Evolutionary conservation across 805 yeast genomes (phyloP), one percentile per base, ranked within the genome.

Genomic region (Sugiyamaella smithiae): DNA sequence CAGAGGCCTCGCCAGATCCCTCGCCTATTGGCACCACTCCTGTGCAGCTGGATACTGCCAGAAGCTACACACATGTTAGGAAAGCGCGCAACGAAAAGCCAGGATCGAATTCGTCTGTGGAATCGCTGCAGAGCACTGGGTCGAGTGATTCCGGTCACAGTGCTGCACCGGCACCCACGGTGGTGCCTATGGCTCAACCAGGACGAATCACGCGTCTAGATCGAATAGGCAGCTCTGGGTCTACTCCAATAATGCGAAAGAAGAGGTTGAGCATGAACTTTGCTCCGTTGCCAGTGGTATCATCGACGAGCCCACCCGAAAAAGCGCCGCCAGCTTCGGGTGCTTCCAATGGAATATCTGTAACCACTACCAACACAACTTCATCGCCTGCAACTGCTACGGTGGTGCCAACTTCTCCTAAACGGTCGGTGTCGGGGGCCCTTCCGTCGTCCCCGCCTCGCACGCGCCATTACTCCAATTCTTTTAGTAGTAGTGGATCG

Each of bases 211-310:
- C 22, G 38, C 38, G 38, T 16, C 4, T 35, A 19, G 38, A 35
- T 4, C 38, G 38, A 14, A 19, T 35, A 5, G 22, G 12, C 16
- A 35, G 20, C 22, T 16, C 38, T 16, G 22, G 22, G 22, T 16
- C 48, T 3, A 46, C 45, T 6, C 50, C 45, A 11, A 46, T 46
- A 7, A 35, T 32, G 4, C 43, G 43, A 6, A 35, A 51, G 24
- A 53, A 53, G 35, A 46, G 57, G 5, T 22, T 52, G 24, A 52
- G 56, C 35, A 48, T 53, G 50, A 53, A 48, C 41, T 51, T 53
- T 32, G 51, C 54, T 1, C 23, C 52, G 4, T 41, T 49, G 26
- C 55, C 55, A 8, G 57, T 53, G 25, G 42, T 51, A 14, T 42
- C 53, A 3, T 26, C 54, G 20, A 20, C 52, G 5, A 12, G 11